Conservation (phyloP, 2,329 filamentous ascomycete species). For the Ampelomyces quisqualis region DNA sequence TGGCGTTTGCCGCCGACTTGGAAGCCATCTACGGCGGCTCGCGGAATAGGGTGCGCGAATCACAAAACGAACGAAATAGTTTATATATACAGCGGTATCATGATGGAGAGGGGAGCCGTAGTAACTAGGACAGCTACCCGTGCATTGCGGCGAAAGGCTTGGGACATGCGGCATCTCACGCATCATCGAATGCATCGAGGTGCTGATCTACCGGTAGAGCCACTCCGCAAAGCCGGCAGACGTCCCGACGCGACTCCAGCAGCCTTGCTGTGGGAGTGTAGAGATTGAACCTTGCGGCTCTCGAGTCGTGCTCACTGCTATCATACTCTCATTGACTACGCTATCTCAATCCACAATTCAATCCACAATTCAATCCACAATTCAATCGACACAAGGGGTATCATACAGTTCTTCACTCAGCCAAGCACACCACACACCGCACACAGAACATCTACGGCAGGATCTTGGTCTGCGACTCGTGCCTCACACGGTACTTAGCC, state of each 20-base stretch:
- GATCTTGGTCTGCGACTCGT: conserved; percentile 40
- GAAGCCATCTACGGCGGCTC: too few species aligned
- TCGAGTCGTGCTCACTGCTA: too few species aligned
- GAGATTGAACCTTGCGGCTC: too few species aligned
- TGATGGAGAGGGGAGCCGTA: conserved; percentile 1
- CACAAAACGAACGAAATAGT: neutral
- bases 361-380: too few species aligned
- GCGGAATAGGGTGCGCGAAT: too few species aligned
- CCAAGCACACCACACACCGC: neutral
- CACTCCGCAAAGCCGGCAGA: conserved; percentile 7
- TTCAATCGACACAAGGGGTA: conserved; percentile 8
- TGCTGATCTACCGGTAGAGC: too few species aligned
- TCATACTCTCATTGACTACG: too few species aligned
- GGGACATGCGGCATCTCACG: neutral
- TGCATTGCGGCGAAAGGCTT: neutral
- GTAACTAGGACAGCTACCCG: neutral
- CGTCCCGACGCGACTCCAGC: conserved; percentile 1
- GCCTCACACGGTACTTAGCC: conserved; percentile 41
- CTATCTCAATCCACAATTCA: too few species aligned
- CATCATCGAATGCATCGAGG: conserved; percentile 4
- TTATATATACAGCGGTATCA: conserved; percentile 4
- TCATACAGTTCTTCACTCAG: conserved; percentile 6
- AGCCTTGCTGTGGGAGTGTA: too few species aligned
- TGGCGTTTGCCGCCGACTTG: conserved; percentile 1
- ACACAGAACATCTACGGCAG: conserved; percentile 25